These are phyloP conservation scores for Alternaria solani DNA, from an alignment of 2,329 filamentous ascomycete genomes.

Conservation along the genomic window DNA sequence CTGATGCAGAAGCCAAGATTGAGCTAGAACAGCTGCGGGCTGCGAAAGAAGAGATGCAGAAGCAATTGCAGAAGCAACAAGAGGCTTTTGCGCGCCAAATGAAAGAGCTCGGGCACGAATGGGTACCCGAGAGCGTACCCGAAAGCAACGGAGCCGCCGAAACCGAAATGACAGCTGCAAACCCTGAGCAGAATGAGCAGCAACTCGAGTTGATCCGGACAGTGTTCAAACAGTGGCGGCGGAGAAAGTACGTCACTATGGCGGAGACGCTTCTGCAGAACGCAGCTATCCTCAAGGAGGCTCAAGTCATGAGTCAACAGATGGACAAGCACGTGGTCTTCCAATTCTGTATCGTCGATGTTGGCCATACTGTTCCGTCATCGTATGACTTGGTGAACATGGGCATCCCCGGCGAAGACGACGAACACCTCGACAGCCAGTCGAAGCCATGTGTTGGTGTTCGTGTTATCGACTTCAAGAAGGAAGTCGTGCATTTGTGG, in stretches of 20 bases:
- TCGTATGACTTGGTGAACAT: conserved; percentile 97
- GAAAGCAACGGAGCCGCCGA: conserved; percentile 50
- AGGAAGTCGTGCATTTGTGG: conserved; percentile 88
- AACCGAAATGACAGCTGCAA: conserved; percentile 7
- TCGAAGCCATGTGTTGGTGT: conserved; percentile 91
- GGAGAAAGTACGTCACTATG: conserved; percentile 90
- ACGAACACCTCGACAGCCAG: conserved; percentile 79
- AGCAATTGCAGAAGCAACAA: conserved; percentile 82
- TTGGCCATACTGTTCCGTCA: conserved; percentile 86
- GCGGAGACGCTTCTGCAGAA: conserved; percentile 90
- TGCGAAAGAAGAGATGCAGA: conserved; percentile 88
- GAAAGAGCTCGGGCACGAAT: conserved; percentile 67
- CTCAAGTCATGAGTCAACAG: conserved; percentile 96
- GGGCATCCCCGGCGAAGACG: conserved; percentile 85
- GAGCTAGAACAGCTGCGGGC: conserved; percentile 81
- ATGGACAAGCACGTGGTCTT: conserved; percentile 93
- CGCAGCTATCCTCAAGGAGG: conserved; percentile 88
- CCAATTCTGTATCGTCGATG: conserved; percentile 90
- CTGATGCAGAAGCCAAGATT: conserved; percentile 75
- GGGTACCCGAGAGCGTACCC: conserved; percentile 61
- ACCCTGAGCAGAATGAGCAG: conserved; percentile 63
- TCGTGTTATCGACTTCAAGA: conserved; percentile 88
- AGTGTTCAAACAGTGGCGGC: conserved; percentile 77
- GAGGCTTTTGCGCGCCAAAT: conserved; percentile 85
- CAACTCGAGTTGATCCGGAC: conserved; percentile 75